A percentile compares a stretch with the other conserved stretches of the same genome.
phyloP scores from a whole-genome alignment of 495 filamentous ascomycete genomes.

The Clavariopsis aquatica region DNA sequence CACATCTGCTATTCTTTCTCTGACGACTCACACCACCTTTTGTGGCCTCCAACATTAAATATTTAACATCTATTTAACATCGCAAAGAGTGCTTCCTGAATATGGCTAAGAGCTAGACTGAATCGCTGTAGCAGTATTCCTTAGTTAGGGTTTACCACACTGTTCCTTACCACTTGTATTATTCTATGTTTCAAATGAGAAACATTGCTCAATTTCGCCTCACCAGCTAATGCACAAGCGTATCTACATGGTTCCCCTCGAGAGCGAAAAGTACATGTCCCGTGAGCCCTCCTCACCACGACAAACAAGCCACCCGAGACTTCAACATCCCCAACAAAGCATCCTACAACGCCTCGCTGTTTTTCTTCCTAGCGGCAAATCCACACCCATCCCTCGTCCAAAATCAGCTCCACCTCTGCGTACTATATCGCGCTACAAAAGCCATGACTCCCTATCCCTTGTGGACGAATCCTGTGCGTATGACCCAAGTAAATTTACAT shows the following conservation, averaged over 20 bases:
- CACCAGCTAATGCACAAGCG: too few species aligned
- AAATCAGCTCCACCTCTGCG: background rate
- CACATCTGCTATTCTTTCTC: background rate
- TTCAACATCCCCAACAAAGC: background rate
- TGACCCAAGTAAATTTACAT: conserved; percentile 14
- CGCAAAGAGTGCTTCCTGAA: too few species aligned
- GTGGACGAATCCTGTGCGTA: conserved; percentile 11
- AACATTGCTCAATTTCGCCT: background rate
- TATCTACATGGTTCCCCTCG: conserved; percentile 4
- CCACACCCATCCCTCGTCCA: conserved; percentile 4
- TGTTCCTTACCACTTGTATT: too few species aligned
- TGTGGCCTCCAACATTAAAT: background rate
- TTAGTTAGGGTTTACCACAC: too few species aligned
- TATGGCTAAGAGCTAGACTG: too few species aligned
- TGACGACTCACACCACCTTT: background rate
- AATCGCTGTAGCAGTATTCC: too few species aligned
- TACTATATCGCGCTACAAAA: background rate
- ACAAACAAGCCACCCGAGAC: background rate
- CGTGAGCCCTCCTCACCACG: background rate
- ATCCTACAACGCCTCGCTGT: conserved; percentile 1
- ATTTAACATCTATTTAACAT: too few species aligned
- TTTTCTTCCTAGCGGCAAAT: background rate
- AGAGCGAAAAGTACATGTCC: background rate
- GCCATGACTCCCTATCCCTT: conserved; percentile 6
- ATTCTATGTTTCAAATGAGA: too few species aligned